phyloP scores from a whole-genome alignment of 139 green algal genomes.

The Haematococcus lacustris region DNA sequence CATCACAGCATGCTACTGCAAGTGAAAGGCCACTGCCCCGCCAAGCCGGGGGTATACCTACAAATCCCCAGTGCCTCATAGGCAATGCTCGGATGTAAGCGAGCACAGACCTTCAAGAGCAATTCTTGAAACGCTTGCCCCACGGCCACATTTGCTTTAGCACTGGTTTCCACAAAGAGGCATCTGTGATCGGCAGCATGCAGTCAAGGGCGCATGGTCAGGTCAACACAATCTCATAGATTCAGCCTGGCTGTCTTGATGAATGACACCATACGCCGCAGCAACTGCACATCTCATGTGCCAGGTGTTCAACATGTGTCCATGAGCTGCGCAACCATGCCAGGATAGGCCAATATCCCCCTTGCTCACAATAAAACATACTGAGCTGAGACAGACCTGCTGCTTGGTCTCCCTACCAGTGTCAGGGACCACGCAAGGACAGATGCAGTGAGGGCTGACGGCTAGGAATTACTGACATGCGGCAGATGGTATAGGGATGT shows the following conservation, averaged over 20 bases:
- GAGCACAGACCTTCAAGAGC: neutral
- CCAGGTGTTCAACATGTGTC: neutral
- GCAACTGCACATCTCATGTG: neutral
- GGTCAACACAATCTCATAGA: neutral
- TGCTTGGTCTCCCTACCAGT: too few relatives aligned
- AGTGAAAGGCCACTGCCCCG: neutral
- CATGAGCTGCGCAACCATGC: neutral
- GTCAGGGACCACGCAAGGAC: too few relatives aligned
- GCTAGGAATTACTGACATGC: too few relatives aligned
- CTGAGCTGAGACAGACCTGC: too few relatives aligned
- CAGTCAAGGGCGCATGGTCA: neutral
- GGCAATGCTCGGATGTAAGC: neutral
- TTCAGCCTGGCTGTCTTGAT: neutral
- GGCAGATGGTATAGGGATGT: too few relatives aligned
- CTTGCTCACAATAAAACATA: neutral
- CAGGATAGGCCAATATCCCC: neutral
- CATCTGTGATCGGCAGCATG: neutral
- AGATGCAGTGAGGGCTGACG: too few relatives aligned
- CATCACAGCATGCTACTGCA: neutral
- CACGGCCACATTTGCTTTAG: constrained; percentile 78
- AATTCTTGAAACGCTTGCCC: constrained; percentile 82
- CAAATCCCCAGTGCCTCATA: neutral
- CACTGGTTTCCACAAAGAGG: constrained; percentile 88
- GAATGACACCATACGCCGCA: too few relatives aligned
- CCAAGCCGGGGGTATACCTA: neutral